Base-by-base conservation (phyloP, 2,329 filamentous ascomycete genomes). In the Nemania sp. region DNA sequence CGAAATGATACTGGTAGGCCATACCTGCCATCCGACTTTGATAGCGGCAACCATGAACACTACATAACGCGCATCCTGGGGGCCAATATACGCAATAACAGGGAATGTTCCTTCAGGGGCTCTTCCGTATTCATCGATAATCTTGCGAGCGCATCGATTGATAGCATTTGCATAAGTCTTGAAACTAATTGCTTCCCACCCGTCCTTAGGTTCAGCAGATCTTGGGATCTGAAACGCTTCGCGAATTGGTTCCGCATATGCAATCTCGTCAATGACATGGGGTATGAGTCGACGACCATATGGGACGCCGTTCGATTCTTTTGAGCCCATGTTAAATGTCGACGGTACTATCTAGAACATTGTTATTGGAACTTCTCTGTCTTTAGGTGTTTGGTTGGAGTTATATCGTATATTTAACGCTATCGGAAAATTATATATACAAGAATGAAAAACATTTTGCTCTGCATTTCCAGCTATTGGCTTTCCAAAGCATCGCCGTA, bases 51-150 rank as follows among this genome's bases (percentile, higher is more conserved):
- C 33, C 15, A 54, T 24, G 6, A 63, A 14, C 3, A 52, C 31
- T 5, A 57, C 3, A 28, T 63, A 61, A 3, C 61, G 54, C n/a
- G 56, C 49, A 44, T 64, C 60, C 31, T 62, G 62, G 14, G 72
- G 72, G 1, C 74, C 75, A 48, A 76, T 70, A 61, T 75, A 77
- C 12, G 72, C 71, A 15, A 77, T 63, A 0, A 70, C 73, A 4
- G 69, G 69, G 39, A 68, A 68, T 17, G 52, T 47, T 5, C 50
- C 56, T 2, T 54, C 28, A 1, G 55, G 39, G 3, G 66, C 59
- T n/a, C 31, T 39, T 23, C 70, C 68, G 3, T 62, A 61, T 4
- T 50, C 63, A 2, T 64, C 57, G 14, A 68, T 52, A 19, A 75
- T 62, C 52, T 64, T 62, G 40, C 66, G 65, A 11, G 72, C 71